phyloP scores from a whole-genome alignment of 306 rosid genomes.

The Fragaria iinumae region DNA sequence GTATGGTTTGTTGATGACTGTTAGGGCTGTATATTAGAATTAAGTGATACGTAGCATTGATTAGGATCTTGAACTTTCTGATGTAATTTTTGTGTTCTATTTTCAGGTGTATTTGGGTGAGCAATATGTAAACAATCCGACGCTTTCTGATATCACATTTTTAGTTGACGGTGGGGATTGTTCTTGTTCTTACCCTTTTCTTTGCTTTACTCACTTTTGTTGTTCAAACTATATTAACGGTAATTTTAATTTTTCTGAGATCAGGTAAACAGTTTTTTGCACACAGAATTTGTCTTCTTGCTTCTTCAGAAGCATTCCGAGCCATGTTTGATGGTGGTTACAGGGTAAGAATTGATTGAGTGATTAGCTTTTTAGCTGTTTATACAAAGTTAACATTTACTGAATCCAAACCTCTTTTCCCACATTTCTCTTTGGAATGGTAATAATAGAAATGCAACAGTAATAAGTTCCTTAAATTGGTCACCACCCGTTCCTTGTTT shows the following conservation, averaged over 20 bases:
- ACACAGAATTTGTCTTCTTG: constrained; percentile 38
- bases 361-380: neutral
- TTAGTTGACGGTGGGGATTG: constrained; percentile 65
- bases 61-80: neutral
- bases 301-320: constrained; percentile 38
- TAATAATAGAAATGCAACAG: neutral
- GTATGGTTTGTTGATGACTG: neutral
- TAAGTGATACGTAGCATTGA: too few relatives aligned
- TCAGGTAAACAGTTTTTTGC: constrained; percentile 36
- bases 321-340: constrained; percentile 40
- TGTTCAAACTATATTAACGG: neutral
- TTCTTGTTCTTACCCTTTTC: constrained; percentile 5
- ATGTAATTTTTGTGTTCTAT: neutral
- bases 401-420: neutral
- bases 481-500: neutral
- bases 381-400: neutral
- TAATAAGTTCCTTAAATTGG: neutral
- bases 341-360: constrained; percentile 20
- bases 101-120: constrained; percentile 81
- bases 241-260: neutral
- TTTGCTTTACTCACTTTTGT: neutral
- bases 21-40: neutral
- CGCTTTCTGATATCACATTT: constrained; percentile 76
- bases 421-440: neutral
- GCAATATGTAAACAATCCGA: constrained; percentile 59